Evolutionary conservation across 2,329 filamentous ascomycete species (phyloP).

Genomic region (Xylariomycetidae sp.): DNA sequence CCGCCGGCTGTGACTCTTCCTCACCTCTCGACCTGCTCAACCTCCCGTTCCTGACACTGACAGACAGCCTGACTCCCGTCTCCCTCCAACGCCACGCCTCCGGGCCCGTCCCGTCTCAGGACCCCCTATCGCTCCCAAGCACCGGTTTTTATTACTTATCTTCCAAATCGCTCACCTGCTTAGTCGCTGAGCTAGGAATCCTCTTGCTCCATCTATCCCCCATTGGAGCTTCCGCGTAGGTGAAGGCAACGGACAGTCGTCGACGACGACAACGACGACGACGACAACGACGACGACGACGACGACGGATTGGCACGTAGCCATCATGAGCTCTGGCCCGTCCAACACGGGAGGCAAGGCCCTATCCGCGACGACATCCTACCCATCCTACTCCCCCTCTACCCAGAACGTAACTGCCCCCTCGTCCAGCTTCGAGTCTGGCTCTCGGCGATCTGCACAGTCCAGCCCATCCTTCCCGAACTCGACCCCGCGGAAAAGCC

Average conservation of each 20-base stretch:
- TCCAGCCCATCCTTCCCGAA: conserved; percentile 27
- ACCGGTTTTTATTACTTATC: too few relatives aligned
- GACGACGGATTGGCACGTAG: too few relatives aligned
- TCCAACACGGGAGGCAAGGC: conserved; percentile 44
- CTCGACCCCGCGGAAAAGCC: conserved; percentile 63
- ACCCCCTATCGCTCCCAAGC: too few relatives aligned
- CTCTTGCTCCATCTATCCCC: too few relatives aligned
- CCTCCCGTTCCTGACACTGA: conserved; percentile 8
- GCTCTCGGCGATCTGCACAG: conserved; percentile 38
- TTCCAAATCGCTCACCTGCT: too few relatives aligned
- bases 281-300: too few relatives aligned
- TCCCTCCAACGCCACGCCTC: conserved; percentile 7
- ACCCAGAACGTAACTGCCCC: conserved; percentile 36
- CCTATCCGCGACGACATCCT: conserved; percentile 37
- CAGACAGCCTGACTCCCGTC: too few relatives aligned
- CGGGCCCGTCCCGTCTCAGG: not conserved
- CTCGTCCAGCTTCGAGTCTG: conserved; percentile 41
- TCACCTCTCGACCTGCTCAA: too few relatives aligned
- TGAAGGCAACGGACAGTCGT: too few relatives aligned
- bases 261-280: too few relatives aligned
- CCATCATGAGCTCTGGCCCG: conserved; percentile 29
- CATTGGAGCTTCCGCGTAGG: too few relatives aligned
- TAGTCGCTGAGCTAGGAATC: too few relatives aligned
- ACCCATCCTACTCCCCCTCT: conserved; percentile 36
- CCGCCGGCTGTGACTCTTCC: conserved; percentile 23